Evolutionary conservation across 305 asterid species (phyloP), one percentile per base, ranked within the genome.

Genomic region (Solanum chacoense): DNA sequence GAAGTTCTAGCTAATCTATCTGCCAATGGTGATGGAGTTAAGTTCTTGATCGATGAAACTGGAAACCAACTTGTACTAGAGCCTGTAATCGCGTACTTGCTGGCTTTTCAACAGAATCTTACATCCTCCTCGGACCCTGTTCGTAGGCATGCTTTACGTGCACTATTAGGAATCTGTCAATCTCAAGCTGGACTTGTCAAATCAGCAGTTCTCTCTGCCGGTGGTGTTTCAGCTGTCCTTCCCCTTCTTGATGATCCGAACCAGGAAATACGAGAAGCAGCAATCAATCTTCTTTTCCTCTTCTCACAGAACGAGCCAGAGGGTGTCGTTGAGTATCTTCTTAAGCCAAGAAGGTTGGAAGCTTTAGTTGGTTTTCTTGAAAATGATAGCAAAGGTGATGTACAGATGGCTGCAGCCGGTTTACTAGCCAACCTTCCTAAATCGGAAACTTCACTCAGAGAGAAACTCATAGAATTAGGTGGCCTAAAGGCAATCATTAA

Each of bases 371-470:
- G 95, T 16, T 92, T 94, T 89, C 96, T 94, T 20, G 97, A 94
- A 88, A 92, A 90, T 63, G 90, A 87, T 24, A 92, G 90, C 31
- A 93, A 94, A 85, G 88, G 91, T 29, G 92, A 94, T 18, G 92
- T 94, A 31, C 97, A 94, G 87, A 92, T 90, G 94, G 94, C 97
- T 11, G 95, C 97, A 81, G 97, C 95, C 29, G 95, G 97, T 65
- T 88, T 94, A 71, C 85, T 94, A 45, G 96, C 96, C 35, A 94
- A 94, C 88, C 94, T 94, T 69, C 96, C 96, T 13, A 94, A 94
- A 88, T 94, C 96, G 3, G 94, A 93, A 83, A 91, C 89, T 8
- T 93, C 90, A 14, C 80, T 94, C 20, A 90, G 96, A 5, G 91
- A 91, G 89, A 92, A 91, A 75, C 32, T 94, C 65, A 94, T 94